These are phyloP conservation scores for Cupressus sempervirens DNA, from an alignment of 75 land plant genomes.

Conservation along the genomic window DNA sequence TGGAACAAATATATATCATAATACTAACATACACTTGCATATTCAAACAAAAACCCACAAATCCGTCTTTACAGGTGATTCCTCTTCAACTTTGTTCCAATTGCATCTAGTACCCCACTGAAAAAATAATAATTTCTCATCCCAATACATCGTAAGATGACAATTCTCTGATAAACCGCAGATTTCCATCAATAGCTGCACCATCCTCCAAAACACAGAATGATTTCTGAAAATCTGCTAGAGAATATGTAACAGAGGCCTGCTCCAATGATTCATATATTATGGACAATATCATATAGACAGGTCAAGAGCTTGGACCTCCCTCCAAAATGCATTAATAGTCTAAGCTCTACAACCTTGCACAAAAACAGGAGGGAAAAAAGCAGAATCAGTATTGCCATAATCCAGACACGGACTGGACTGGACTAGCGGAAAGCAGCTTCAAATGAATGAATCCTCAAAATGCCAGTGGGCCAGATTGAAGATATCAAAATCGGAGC, in stretches of 20 bases:
- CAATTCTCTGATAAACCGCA: background rate
- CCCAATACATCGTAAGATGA: background rate
- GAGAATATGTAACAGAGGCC: constrained; percentile 5
- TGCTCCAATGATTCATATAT: background rate
- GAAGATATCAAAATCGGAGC: background rate
- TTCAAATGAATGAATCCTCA: background rate
- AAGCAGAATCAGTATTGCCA: background rate
- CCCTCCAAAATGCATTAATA: background rate
- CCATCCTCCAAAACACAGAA: constrained; percentile 7
- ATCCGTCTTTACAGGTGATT: constrained; percentile 11
- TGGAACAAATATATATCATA: background rate
- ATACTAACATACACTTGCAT: background rate
- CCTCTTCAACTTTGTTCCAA: constrained; percentile 8
- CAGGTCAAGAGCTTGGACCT: constrained; percentile 4
- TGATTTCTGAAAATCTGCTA: constrained; percentile 1
- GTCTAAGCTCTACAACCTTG: background rate
- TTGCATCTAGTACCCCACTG: background rate
- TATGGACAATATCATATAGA: constrained; percentile 4
- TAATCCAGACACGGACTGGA: background rate
- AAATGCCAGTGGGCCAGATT: background rate
- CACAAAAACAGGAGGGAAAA: background rate
- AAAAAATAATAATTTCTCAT: background rate
- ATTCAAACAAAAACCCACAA: constrained; percentile 3
- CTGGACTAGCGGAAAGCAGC: background rate
- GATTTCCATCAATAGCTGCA: background rate